phyloP scores from a whole-genome alignment of 1,284 basidiomycete species.

The Phlebopus sp. region DNA sequence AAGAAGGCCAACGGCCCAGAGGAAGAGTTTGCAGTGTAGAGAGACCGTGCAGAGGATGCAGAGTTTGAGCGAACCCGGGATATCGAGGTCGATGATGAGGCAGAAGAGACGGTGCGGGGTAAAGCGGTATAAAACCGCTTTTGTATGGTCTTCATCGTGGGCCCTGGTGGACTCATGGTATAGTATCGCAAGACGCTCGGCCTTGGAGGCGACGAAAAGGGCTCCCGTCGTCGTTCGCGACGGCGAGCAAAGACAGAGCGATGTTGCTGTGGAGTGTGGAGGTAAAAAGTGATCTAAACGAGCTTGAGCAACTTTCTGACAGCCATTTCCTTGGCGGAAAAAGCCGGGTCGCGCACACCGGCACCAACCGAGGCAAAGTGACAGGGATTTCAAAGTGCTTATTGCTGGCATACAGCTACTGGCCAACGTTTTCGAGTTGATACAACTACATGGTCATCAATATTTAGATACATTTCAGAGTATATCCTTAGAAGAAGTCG shows the following conservation, averaged over 20 bases:
- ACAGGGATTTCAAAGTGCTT: neutral
- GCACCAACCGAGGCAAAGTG: neutral
- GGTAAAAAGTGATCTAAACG: neutral
- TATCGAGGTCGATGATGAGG: slow-evolving; percentile 29
- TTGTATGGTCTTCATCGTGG: slow-evolving; percentile 53
- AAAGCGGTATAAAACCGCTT: slow-evolving; percentile 51
- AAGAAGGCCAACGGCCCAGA: slow-evolving; percentile 45
- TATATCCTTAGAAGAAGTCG: neutral
- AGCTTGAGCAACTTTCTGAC: neutral
- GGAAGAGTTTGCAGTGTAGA: slow-evolving; percentile 37
- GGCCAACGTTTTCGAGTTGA: neutral
- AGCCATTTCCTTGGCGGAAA: slow-evolving; percentile 8
- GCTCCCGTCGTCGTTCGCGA: slow-evolving; percentile 14
- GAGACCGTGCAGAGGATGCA: slow-evolving; percentile 34
- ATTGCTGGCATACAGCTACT: neutral
- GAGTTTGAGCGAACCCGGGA: slow-evolving; percentile 48
- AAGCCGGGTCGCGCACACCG: slow-evolving; percentile 16
- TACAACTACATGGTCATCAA: neutral
- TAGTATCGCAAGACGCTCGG: neutral
- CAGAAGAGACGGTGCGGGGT: slow-evolving; percentile 30
- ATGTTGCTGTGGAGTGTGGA: neutral
- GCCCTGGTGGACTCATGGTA: slow-evolving; percentile 32
- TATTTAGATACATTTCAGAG: slow-evolving; percentile 15
- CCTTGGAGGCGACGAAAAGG: neutral
- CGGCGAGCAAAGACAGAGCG: slow-evolving; percentile 8